phyloP scores from a whole-genome alignment of 805 yeast species.

The Nakazawaea molendinolei region DNA sequence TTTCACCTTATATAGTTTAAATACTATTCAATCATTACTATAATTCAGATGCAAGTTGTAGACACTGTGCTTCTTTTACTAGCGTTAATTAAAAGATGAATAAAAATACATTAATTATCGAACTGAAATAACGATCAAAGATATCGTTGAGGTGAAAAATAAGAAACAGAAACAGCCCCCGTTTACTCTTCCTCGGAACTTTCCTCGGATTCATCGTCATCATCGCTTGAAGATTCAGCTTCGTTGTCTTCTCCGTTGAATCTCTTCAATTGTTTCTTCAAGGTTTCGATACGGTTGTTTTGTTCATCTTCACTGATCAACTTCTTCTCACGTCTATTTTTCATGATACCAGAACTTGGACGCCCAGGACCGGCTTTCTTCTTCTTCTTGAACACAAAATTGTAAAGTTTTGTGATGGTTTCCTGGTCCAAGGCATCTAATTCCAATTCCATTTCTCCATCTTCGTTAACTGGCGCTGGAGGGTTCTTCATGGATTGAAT shows the following conservation, averaged over 20 bases:
- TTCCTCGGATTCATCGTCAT: conserved; percentile 56
- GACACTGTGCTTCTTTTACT: too few relatives aligned
- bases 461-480: conserved; percentile 46
- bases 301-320: conserved; percentile 62
- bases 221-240: conserved; percentile 27
- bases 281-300: conserved; percentile 57
- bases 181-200: conserved; percentile 66
- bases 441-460: conserved; percentile 94
- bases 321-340: conserved; percentile 42
- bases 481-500: conserved; percentile 74
- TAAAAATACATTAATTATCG: background rate
- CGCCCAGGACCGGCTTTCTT: conserved; percentile 24
- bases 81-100: background rate
- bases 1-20: too few relatives aligned
- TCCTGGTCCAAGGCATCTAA: conserved; percentile 86
- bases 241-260: conserved; percentile 42
- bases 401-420: conserved; percentile 77
- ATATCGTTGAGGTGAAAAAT: too few relatives aligned
- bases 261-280: conserved; percentile 71
- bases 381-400: conserved; percentile 58
- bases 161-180: too few relatives aligned
- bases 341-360: conserved; percentile 6
- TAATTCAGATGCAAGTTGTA: too few relatives aligned
- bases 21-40: too few relatives aligned
- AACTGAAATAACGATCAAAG: background rate